Evolutionary conservation across 2,329 filamentous ascomycete genomes (phyloP), one percentile per base, ranked within the genome.

Genomic region (Cercospora sesami): DNA sequence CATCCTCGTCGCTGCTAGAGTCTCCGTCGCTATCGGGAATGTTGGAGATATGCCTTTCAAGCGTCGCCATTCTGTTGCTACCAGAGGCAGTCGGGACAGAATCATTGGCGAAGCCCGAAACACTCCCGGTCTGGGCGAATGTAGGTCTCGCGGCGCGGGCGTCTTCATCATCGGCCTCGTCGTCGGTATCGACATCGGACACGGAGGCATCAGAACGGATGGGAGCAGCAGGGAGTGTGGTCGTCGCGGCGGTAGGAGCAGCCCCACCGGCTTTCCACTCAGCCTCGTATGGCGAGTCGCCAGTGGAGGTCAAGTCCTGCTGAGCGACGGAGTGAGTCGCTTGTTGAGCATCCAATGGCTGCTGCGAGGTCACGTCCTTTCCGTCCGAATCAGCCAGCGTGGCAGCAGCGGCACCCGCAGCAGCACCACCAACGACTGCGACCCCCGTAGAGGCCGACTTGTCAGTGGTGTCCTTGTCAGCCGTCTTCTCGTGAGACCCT

Each of bases 21-120:
- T 51, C 18, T 23, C 73, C 68, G 8, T 71, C 70, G 63, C 74
- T 76, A 28, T 74, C 73, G 2, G 70, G 71, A 53, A 78, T 76
- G 26, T 69, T 61, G 4, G 75, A 75, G 28, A 78, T 76, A 63
- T 78, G 76, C 12, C 76, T 69, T 57, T 78, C 77, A n/a, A 78
- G 72, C 33, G 74, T 68, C 3, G 75, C 75, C 64, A 69, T 71
- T 14, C 58, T 69, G 28, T 60, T 60, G 23, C 42, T 28, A 5
- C 18, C 51, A 39, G 63, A 45, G 5, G 33, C 33, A 28, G 33
- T 45, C 14, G 31, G 58, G n/a, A 39, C 48, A 4, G 57, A 26
- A 16, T 70, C 66, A 45, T 68, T 68, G 26, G 55, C 57, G 30
- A 64, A 64, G 53, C 66, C 58, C 26, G 59, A 36, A 5, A 65